Evolutionary conservation across 306 rosid genomes (phyloP), one percentile per base, ranked within the genome.

Genomic region (Prunus padus): DNA sequence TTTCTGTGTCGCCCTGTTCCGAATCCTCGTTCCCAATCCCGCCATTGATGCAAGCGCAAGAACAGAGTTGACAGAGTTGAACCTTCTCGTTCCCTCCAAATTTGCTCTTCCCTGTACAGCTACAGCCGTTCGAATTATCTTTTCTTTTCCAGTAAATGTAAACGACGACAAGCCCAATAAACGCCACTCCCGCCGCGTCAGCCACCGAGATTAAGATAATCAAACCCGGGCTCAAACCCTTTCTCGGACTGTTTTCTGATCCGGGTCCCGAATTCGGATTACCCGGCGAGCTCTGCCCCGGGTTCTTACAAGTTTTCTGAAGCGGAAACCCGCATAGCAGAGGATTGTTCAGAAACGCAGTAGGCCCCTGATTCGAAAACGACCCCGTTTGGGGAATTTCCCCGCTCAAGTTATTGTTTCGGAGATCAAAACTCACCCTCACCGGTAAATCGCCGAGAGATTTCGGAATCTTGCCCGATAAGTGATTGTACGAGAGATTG

Each of bases 321-420:
- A 96, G 83, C 28, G 99, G 99, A 65, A 92, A 92, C 1, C 99
- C 99, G 67, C 99, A 96, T 2, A 96, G 60, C 51, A 78, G 66
- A 0, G 93, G 91, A 46, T 96, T 96, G 64, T 88, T 82, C 42
- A 96, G 96, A 65, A 96, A 96, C 0, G 98, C 99, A 0, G 99
- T 96, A 3, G 99, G 99, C 3, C 98, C 99, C 64, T 96, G 99
- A 57, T 90, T 90, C 22, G 96, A 78, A 69, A 96, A 92, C 65
- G 99, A 86, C 44, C 99, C 99, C 56, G 91, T 90, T 77, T 92
- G 98, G 3, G 99, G 99, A 37, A 96, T 90, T 75, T 93, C 96
- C 2, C 99, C 98, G 51, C 87, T 89, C 10, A 96, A 67, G 65
- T 96, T 87, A 60, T 96, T 96, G 87, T 74, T 79, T 0, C 91